These are phyloP conservation scores for Metahyphopichia silvanorum DNA, from an alignment of 805 yeast genomes.

Conservation along the genomic window DNA sequence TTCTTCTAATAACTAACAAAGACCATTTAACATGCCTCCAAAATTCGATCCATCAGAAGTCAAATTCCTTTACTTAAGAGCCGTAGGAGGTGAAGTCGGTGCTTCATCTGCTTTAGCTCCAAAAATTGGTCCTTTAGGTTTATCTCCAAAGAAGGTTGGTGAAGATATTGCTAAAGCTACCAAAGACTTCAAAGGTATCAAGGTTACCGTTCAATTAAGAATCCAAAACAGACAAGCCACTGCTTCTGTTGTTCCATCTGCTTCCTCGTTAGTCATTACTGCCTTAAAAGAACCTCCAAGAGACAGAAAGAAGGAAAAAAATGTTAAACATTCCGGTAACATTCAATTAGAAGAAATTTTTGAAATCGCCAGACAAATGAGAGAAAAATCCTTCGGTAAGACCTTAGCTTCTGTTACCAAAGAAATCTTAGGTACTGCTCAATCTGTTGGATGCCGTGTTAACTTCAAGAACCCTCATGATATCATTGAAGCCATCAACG, in stretches of 20 bases:
- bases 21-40: conserved; percentile 74
- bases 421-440: conserved; percentile 99
- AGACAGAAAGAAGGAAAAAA: conserved; percentile 99
- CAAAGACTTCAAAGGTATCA: conserved; percentile 97
- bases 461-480: conserved; percentile 99
- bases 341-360: conserved; percentile 93
- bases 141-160: conserved; percentile 99
- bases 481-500: conserved; percentile 96
- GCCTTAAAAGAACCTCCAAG: conserved; percentile 99
- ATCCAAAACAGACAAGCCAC: conserved; percentile 99
- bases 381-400: conserved; percentile 97
- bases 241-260: conserved; percentile 98
- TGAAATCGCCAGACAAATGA: conserved; percentile 97
- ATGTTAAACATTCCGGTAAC: conserved; percentile 99
- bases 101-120: conserved; percentile 99
- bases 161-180: conserved; percentile 99
- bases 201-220: conserved; percentile 97
- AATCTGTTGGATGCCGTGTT: conserved; percentile 99
- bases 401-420: conserved; percentile 93
- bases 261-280: conserved; percentile 97
- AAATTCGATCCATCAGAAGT: conserved; percentile 99
- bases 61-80: conserved; percentile 97
- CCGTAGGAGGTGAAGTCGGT: conserved; percentile 99
- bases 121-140: conserved; percentile 99
- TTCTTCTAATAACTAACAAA: neutral